Conservation (phyloP, 2,329 filamentous ascomycete species). For the Trichophaea hybrida region DNA sequence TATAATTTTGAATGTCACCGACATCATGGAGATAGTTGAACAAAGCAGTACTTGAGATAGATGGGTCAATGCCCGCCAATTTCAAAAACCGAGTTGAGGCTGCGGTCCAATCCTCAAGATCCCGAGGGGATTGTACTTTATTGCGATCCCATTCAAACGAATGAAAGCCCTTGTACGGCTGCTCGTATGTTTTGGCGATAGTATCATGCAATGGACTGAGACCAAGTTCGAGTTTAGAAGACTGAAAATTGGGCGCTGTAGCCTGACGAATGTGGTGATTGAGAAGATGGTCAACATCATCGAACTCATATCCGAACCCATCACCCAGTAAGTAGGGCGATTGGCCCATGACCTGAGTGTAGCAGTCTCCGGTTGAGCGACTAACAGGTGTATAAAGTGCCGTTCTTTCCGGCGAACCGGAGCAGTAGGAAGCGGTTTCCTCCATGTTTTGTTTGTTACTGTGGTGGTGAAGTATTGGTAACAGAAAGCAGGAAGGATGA, state of each 20-base stretch:
- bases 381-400: slow-evolving; percentile 1
- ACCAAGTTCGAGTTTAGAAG: neutral
- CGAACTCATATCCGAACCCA: slow-evolving; percentile 12
- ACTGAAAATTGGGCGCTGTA: neutral
- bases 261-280: slow-evolving; percentile 8
- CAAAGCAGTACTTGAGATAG: slow-evolving; percentile 5
- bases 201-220: neutral
- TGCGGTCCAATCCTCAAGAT: neutral
- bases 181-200: neutral
- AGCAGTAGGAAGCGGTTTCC: slow-evolving; percentile 10
- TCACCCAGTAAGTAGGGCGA: slow-evolving; percentile 11
- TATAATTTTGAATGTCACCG: slow-evolving; percentile 9
- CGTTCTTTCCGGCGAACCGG: slow-evolving; percentile 15
- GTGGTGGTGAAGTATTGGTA: slow-evolving; percentile 6
- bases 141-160: neutral
- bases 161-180: neutral
- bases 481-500: neutral
- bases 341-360: slow-evolving; percentile 2
- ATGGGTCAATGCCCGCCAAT: slow-evolving; percentile 9
- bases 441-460: slow-evolving; percentile 5
- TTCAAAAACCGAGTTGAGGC: slow-evolving; percentile 11
- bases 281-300: slow-evolving; percentile 11
- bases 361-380: neutral
- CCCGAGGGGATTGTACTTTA: neutral
- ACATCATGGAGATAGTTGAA: slow-evolving; percentile 3